Evolutionary conservation across 2,329 filamentous ascomycete species (phyloP).

Genomic region (Fusarium drepaniforme): DNA sequence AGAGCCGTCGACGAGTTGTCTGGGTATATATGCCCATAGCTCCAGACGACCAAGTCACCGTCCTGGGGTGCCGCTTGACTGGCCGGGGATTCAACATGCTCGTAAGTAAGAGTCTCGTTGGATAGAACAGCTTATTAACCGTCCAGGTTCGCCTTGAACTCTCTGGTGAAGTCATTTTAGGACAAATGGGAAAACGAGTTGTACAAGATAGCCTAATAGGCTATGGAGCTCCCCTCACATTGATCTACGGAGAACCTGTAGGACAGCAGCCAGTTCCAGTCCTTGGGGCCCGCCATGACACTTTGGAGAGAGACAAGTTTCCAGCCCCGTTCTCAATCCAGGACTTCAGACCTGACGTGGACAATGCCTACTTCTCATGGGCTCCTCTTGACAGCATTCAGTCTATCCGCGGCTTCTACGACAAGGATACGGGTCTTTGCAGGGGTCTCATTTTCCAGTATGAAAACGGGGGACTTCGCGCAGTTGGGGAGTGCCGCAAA

Average conservation of each 20-base stretch:
- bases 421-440: not conserved
- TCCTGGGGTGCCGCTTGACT: not conserved
- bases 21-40: not conserved
- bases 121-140: not conserved
- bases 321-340: not conserved
- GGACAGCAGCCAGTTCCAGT: not conserved
- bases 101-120: not conserved
- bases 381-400: not conserved
- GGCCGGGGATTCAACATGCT: not conserved
- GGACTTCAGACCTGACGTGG: not conserved
- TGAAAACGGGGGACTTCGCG: not conserved
- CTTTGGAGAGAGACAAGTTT: not conserved
- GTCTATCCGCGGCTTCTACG: not conserved
- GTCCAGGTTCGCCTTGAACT: not conserved
- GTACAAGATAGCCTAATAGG: not conserved
- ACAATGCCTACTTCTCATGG: not conserved
- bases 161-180: not conserved
- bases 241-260: not conserved
- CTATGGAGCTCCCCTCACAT: not conserved
- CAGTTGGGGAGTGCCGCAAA: not conserved
- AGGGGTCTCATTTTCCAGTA: not conserved
- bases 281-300: not conserved
- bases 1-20: not conserved
- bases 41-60: not conserved
- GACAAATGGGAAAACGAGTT: not conserved